Conservation (phyloP, 495 filamentous ascomycete genomes). For the Aspergillus haitiensis region DNA sequence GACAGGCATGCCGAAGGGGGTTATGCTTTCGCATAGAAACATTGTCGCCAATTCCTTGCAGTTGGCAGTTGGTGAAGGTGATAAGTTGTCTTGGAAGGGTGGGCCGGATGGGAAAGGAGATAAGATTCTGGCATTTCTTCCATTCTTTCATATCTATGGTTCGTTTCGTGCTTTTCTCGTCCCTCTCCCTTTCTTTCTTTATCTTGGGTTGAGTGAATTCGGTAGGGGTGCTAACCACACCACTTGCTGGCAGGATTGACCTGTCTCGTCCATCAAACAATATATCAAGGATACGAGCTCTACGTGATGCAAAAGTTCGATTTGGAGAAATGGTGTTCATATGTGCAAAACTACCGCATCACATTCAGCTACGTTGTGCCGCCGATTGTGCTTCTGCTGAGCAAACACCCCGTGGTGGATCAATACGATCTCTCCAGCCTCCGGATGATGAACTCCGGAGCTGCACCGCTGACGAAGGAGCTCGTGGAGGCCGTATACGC, state of each 20-base stretch:
- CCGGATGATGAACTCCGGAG: slow-evolving; percentile 83
- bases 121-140: slow-evolving; percentile 73
- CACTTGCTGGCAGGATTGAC: slow-evolving; percentile 77
- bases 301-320: slow-evolving; percentile 84
- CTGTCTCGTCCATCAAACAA: slow-evolving; percentile 58
- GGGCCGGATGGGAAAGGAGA: slow-evolving; percentile 60
- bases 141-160: slow-evolving; percentile 95
- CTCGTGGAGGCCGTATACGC: slow-evolving; percentile 74
- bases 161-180: slow-evolving; percentile 18
- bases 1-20: slow-evolving; percentile 90
- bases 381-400: slow-evolving; percentile 75
- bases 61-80: slow-evolving; percentile 56
- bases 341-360: slow-evolving; percentile 69
- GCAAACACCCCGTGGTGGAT: slow-evolving; percentile 70
- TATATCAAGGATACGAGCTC: slow-evolving; percentile 64
- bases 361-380: slow-evolving; percentile 82
- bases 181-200: no score
- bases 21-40: slow-evolving; percentile 80
- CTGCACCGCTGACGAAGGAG: slow-evolving; percentile 80
- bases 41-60: slow-evolving; percentile 69
- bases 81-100: slow-evolving; percentile 27
- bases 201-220: no score
- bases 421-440: slow-evolving; percentile 79
- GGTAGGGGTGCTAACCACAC: no score
- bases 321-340: slow-evolving; percentile 70